Evolutionary conservation across 441 rosid genomes (phyloP), one percentile per base, ranked within the genome.

Genomic region (Populus tomentosa): DNA sequence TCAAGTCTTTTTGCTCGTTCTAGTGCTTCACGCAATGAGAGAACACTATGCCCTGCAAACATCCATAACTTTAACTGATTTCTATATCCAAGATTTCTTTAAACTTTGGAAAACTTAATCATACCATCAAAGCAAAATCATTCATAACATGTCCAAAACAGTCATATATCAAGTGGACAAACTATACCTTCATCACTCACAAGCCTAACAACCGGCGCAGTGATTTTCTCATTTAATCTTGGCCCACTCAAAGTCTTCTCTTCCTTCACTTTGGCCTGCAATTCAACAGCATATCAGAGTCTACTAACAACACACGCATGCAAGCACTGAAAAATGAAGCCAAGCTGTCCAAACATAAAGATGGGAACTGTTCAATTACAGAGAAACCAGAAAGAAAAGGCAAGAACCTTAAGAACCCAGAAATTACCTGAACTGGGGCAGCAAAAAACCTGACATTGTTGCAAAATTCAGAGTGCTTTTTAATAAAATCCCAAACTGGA

Each of bases 131-230:
- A 70, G 28, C 32, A 69, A 9, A 3, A 36, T 4, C 3, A 67
- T 62, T 35, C 42, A 7, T 64, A 71, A 63, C 21, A 46, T 9
- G 65, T 33, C 33, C 59, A 13, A 46, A 33, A 42, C 21, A 24
- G 9, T 35, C 56, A 32, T 28, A 3, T 64, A 62, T 35, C 6
- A 75, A 67, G 21, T 16, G 1, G 4, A 70, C 5, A 3, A 67
- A 33, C 8, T 14, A 2, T 85, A 91, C 96, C 94, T 70, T 88
- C 89, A 9, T 84, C 94, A 10, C 40, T 72, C 70, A 90, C 96
- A 30, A 91, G 85, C 84, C 96, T 83, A 35, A 91, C 84, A 78
- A 63, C 28, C 20, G 18, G 75, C 67, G 86, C 88, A 33, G 35
- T 77, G 64, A 91, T 89, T 71, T 89, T 69, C 18, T 81, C 87